These are phyloP conservation scores for Xylariaceae sp. DNA, from an alignment of 2,329 filamentous ascomycete species.

Conservation along the genomic window DNA sequence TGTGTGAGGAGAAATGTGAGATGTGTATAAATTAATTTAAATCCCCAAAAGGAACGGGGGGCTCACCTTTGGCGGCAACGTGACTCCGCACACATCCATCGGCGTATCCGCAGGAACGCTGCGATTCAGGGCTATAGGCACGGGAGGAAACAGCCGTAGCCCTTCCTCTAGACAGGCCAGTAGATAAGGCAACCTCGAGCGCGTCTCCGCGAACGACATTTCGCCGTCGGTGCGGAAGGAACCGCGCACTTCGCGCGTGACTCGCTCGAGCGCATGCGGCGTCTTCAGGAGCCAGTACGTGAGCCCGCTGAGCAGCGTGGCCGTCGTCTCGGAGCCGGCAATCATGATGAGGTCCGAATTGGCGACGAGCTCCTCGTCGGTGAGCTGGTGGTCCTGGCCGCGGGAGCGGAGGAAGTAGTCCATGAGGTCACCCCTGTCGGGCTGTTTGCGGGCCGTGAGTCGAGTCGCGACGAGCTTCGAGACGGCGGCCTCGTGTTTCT, in stretches of 20 bases:
- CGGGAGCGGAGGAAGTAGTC: slow-evolving; percentile 27
- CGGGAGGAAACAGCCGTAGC: slow-evolving; percentile 22
- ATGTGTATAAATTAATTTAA: not conserved
- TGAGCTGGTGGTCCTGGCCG: slow-evolving; percentile 25
- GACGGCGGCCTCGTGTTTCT: slow-evolving; percentile 22
- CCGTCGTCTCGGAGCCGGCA: slow-evolving; percentile 28
- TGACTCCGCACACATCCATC: slow-evolving; percentile 3
- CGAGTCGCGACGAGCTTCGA: slow-evolving; percentile 17
- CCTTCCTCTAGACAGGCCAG: slow-evolving; percentile 23
- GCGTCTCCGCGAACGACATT: slow-evolving; percentile 33
- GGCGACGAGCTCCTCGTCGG: slow-evolving; percentile 26
- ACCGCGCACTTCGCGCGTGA: slow-evolving; percentile 36
- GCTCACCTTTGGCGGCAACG: slow-evolving; percentile 16
- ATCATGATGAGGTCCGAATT: slow-evolving; percentile 29
- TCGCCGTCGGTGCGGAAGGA: slow-evolving; percentile 42
- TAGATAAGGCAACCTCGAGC: slow-evolving; percentile 19
- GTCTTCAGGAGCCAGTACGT: slow-evolving; percentile 28
- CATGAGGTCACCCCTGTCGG: slow-evolving; percentile 28
- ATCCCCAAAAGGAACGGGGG: not conserved
- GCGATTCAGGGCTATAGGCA: slow-evolving; percentile 10
- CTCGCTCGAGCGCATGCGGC: slow-evolving; percentile 22
- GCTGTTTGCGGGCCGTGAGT: slow-evolving; percentile 20
- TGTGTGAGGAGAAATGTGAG: not conserved
- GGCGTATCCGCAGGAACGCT: slow-evolving; percentile 4
- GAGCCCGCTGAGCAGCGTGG: slow-evolving; percentile 22